phyloP scores from a whole-genome alignment of 495 filamentous ascomycete species.

The Beverwykella pulmonaria region DNA sequence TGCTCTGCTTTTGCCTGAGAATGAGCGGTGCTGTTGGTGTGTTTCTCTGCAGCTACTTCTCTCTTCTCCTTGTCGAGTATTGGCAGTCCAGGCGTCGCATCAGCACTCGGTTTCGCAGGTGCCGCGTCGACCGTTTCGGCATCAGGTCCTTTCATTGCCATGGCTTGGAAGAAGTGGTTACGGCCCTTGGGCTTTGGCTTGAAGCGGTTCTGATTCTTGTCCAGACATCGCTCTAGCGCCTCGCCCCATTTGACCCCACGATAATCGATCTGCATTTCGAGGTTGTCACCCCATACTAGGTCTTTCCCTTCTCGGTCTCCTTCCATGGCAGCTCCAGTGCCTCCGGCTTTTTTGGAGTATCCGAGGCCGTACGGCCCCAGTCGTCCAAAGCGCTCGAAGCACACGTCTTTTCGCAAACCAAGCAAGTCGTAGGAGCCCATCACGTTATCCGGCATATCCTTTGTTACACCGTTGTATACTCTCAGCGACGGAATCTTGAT shows the following conservation, averaged over 20 bases:
- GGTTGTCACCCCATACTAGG: constrained; percentile 63
- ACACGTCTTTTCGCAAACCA: constrained; percentile 81
- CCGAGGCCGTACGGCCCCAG: constrained; percentile 89
- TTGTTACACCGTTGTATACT: constrained; percentile 71
- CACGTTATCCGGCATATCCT: constrained; percentile 78
- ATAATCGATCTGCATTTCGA: constrained; percentile 67
- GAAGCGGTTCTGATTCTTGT: constrained; percentile 73
- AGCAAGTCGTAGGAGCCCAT: constrained; percentile 82
- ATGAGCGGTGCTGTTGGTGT: constrained; percentile 29
- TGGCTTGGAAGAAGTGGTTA: constrained; percentile 52
- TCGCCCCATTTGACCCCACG: constrained; percentile 72
- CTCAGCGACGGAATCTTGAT: constrained; percentile 68
- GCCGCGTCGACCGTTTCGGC: constrained; percentile 16
- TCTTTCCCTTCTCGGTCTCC: constrained; percentile 77
- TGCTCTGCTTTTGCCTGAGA: constrained; percentile 24
- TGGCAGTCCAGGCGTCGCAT: neutral
- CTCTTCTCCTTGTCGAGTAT: neutral
- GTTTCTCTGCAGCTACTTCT: neutral
- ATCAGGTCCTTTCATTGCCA: constrained; percentile 47
- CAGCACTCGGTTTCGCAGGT: neutral
- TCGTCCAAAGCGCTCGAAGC: constrained; percentile 89
- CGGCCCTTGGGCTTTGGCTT: constrained; percentile 50
- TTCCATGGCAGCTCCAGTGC: constrained; percentile 77
- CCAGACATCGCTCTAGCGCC: constrained; percentile 68
- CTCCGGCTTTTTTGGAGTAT: constrained; percentile 74